Conservation (phyloP, 2,329 filamentous ascomycete species). For the Cordyceps cateniannulata region DNA sequence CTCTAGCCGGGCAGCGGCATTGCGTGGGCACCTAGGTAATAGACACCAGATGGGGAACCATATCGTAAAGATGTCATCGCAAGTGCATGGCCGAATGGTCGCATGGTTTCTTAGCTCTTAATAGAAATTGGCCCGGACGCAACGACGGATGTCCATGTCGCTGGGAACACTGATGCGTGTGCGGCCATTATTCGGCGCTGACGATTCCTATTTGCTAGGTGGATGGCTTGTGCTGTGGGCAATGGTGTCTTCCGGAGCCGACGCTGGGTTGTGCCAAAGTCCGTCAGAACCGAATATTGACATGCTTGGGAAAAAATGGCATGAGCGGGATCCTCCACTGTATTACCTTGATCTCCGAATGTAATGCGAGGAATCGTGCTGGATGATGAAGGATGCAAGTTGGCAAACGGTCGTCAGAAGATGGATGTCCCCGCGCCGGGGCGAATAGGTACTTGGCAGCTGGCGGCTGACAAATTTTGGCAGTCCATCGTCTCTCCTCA, state of each 20-base stretch:
- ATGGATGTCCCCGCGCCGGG: neutral
- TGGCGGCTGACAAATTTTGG: neutral
- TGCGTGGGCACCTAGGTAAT: neutral
- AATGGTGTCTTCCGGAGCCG: neutral
- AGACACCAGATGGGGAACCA: neutral
- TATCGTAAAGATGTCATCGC: neutral
- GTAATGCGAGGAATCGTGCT: neutral
- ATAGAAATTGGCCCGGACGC: neutral
- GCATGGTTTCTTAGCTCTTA: neutral
- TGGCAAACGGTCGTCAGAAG: neutral
- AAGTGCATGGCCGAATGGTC: neutral
- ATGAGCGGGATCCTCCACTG: neutral
- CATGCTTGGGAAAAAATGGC: neutral
- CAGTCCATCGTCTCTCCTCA: too few relatives aligned
- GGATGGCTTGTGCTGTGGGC: neutral
- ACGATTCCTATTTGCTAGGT: neutral
- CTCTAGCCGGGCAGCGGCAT: too few relatives aligned
- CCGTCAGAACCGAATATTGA: neutral
- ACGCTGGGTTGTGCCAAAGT: too few relatives aligned
- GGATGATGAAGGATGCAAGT: neutral
- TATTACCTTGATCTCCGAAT: neutral
- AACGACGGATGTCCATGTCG: neutral
- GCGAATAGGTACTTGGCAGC: neutral
- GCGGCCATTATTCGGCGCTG: too few relatives aligned
- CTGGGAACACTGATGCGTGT: neutral